These are phyloP conservation scores for Neofusicoccum parvum DNA, from an alignment of 2,329 filamentous ascomycete species.

Conservation along the genomic window DNA sequence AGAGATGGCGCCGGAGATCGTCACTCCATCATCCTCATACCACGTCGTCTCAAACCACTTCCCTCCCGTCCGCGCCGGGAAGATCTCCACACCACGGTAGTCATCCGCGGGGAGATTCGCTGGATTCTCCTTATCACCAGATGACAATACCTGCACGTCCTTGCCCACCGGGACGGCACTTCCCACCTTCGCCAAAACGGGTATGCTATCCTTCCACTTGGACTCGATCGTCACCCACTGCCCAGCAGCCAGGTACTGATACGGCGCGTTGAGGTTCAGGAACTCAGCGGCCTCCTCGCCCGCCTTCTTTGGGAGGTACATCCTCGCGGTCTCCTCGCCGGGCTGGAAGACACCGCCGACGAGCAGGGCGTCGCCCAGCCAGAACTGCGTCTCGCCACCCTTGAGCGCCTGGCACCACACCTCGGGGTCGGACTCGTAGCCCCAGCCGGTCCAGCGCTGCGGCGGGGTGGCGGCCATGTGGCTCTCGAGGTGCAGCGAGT, in stretches of 20 bases:
- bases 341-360: slow-evolving; percentile 65
- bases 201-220: slow-evolving; percentile 57
- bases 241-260: slow-evolving; percentile 58
- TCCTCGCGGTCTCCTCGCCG: slow-evolving; percentile 53
- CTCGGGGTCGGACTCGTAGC: slow-evolving; percentile 66
- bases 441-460: slow-evolving; percentile 74
- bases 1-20: slow-evolving; percentile 37
- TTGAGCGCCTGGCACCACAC: slow-evolving; percentile 65
- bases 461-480: slow-evolving; percentile 64
- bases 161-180: slow-evolving; percentile 57
- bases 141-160: slow-evolving; percentile 52
- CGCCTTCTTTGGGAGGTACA: slow-evolving; percentile 63
- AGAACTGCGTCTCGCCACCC: slow-evolving; percentile 70
- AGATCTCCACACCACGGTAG: slow-evolving; percentile 60
- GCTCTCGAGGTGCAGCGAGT: slow-evolving; percentile 64
- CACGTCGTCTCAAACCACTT: slow-evolving; percentile 48
- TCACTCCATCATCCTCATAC: slow-evolving; percentile 62
- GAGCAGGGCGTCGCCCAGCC: slow-evolving; percentile 68
- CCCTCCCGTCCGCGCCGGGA: slow-evolving; percentile 50
- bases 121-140: slow-evolving; percentile 51
- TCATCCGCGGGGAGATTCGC: slow-evolving; percentile 54
- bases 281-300: slow-evolving; percentile 55
- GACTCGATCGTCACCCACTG: slow-evolving; percentile 57
- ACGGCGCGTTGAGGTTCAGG: slow-evolving; percentile 64
- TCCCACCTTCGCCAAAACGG: slow-evolving; percentile 59